Base-by-base conservation (phyloP, 108 stramenopile species). In the Cyclostephanos invisitatus region DNA sequence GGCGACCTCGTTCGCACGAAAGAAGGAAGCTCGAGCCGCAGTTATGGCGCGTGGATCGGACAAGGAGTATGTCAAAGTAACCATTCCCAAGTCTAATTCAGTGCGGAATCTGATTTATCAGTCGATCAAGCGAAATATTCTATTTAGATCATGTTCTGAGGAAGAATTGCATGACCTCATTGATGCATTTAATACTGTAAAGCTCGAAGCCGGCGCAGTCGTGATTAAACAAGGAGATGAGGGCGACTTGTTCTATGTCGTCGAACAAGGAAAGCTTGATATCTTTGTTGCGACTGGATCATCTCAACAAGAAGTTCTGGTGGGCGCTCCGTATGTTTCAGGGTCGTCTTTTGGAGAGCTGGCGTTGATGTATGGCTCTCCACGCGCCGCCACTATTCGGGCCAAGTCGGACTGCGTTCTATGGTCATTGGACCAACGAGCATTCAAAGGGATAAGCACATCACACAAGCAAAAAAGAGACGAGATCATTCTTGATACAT, bases 351-450 rank as follows among this genome's bases (percentile, higher is more conserved):
- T 95, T 68, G 91, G 91, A 29, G 91, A 92, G 68, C 72, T 95
- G 35, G 90, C 90, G 6, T 68, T 95, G 36, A 74, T 95, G 72
- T 95, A 91, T 63, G 92, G 90, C 37, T 92, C 88, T 55, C 94
- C 97, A 7, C 87, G 97, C 15, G 94, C 93, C 42, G 97, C 96
- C 46, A 91, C 96, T 62, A 92, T 96, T 64, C 82, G 87, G 61
- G 93, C 96, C 11, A 75, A 80, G 17, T 70, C 77, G 7, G 90
- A 84, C 37, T 81, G 84, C 58, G 76, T 75, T n/a, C 62, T 96
- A 11, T 97, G 93, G 86, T 87, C 79, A n/a, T 89, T 97, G 51
- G 89, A 95, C 74, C 90, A 94, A 58, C 83, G 78, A 64, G 81
- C 82, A 25, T 97, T 93, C 82, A 85, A 94, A 35, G 84, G 73